A percentile compares a stretch with the other conserved stretches of the same genome.
These are phyloP conservation scores for Coniosporium tulheliwenetii DNA, from an alignment of 2,329 filamentous ascomycete genomes.

Conservation along the genomic window DNA sequence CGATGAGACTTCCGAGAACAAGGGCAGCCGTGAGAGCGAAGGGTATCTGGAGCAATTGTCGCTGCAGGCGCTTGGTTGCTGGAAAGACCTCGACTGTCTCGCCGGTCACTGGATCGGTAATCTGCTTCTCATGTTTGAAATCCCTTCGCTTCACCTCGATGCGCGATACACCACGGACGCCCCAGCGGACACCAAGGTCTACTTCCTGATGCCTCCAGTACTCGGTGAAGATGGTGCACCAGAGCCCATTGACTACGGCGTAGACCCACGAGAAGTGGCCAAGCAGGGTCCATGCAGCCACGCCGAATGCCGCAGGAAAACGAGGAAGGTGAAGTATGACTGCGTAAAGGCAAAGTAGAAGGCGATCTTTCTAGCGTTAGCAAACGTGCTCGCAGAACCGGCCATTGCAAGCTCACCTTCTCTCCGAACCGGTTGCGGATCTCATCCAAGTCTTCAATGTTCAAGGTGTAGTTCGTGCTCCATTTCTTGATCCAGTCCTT, in stretches of 20 bases:
- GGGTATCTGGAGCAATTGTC: constrained; percentile 68
- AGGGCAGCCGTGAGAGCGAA: constrained; percentile 63
- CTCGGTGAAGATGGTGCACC: constrained; percentile 81
- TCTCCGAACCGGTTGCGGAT: constrained; percentile 34
- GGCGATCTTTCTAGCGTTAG: constrained; percentile 42
- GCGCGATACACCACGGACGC: constrained; percentile 65
- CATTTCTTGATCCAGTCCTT: constrained; percentile 38
- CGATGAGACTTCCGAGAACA: constrained; percentile 67
- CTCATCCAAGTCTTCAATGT: constrained; percentile 31
- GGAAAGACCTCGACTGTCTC: constrained; percentile 65
- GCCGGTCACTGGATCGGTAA: constrained; percentile 67
- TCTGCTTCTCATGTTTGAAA: constrained; percentile 64
- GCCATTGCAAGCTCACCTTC: constrained; percentile 16
- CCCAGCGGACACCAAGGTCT: constrained; percentile 78
- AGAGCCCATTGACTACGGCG: constrained; percentile 63
- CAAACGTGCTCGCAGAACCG: background rate
- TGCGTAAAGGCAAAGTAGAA: constrained; percentile 95
- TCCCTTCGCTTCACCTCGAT: constrained; percentile 65
- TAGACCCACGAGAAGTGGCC: constrained; percentile 75
- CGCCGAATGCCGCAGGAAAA: constrained; percentile 68
- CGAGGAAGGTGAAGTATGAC: constrained; percentile 72
- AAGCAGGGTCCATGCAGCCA: constrained; percentile 64
- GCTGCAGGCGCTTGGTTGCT: constrained; percentile 54
- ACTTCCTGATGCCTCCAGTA: constrained; percentile 92
- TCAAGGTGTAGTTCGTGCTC: constrained; percentile 30